Percentiles rank a stretch among this genome's conserved stretches.
phyloP scores from a whole-genome alignment of 2,329 filamentous ascomycete genomes.

The Colletotrichum sojae region DNA sequence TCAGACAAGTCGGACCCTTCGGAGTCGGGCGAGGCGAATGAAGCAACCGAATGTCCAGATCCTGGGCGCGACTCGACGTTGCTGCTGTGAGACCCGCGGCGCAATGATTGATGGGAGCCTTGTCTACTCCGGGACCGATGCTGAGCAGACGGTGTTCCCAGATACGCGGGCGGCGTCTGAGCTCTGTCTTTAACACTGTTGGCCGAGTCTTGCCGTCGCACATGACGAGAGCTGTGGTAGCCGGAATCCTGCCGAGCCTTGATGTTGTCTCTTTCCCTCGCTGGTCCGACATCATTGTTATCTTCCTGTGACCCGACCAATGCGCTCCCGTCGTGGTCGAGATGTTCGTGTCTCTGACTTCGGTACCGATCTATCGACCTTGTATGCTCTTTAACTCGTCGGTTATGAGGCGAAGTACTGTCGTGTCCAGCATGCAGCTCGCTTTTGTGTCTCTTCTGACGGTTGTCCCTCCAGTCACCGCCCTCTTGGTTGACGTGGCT shows the following conservation, averaged over 20 bases:
- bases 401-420: constrained; percentile 12
- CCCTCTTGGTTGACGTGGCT: neutral
- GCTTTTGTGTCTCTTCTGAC: constrained; percentile 31
- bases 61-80: constrained; percentile 35
- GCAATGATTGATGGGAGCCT: constrained; percentile 19
- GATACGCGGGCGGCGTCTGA: neutral
- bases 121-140: constrained; percentile 23
- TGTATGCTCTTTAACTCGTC: constrained; percentile 17
- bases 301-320: neutral
- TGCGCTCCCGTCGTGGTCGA: constrained; percentile 8
- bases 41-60: constrained; percentile 32
- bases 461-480: constrained; percentile 8
- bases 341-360: constrained; percentile 14
- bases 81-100: constrained; percentile 27
- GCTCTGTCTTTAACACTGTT: constrained; percentile 8
- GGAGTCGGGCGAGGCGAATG: constrained; percentile 23
- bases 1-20: constrained; percentile 54
- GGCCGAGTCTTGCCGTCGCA: constrained; percentile 15
- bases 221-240: constrained; percentile 15
- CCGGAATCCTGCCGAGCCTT: constrained; percentile 12
- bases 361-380: constrained; percentile 25
- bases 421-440: constrained; percentile 14
- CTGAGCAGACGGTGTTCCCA: constrained; percentile 20
- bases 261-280: constrained; percentile 8
- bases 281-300: constrained; percentile 3